Base-by-base conservation (phyloP, 2,329 filamentous ascomycete genomes). In the Hypoxylon sp. region DNA sequence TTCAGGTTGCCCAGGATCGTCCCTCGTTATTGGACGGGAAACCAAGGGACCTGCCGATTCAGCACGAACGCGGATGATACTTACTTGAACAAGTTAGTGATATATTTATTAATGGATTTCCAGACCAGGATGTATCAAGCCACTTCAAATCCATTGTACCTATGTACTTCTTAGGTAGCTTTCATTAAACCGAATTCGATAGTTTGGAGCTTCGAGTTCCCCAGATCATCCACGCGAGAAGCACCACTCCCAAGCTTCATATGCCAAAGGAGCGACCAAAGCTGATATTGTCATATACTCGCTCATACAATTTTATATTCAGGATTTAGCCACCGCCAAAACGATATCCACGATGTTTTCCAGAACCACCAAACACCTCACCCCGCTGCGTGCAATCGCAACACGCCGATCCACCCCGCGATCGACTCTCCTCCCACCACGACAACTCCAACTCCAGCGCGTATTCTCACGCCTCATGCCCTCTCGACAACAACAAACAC, bases 391-490 rank as follows among this genome's bases (percentile, higher is more conserved):
- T 46, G 35, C 36, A 13, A 12, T 50, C n/a, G 29, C 48, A 19
- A 13, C 41, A 13, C 44, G 29, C 11, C 51, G 13, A 23, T 20
- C 40, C 17, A 11, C 23, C 8, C 30, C 26, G 11, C 46, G 15
- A 11, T 40, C 21, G 3, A 21, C 15, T 16, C 25, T 12, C 16
- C 31, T 26, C 47, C 35, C n/a, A 32, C 9, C 49, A 16, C 41
- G 41, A 5, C 34, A 42, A 13, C 30, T 44, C 12, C 40, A 12
- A 26, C 52, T 46, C 37, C 30, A 42, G 8, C 35, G 42, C 13
- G 41, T n/a, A n/a, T n/a, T n/a, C n/a, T n/a, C 37, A 35, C 59
- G 56, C 26, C 60, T 63, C 47, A 55, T 60, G 13, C 49, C 55
- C 20, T 52, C 60, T n/a, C n/a, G n/a, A n/a, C n/a, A n/a, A 7